Base-by-base conservation (phyloP, 192 early-diverging fungal species). In the Rhizoclosmatium globosum region DNA sequence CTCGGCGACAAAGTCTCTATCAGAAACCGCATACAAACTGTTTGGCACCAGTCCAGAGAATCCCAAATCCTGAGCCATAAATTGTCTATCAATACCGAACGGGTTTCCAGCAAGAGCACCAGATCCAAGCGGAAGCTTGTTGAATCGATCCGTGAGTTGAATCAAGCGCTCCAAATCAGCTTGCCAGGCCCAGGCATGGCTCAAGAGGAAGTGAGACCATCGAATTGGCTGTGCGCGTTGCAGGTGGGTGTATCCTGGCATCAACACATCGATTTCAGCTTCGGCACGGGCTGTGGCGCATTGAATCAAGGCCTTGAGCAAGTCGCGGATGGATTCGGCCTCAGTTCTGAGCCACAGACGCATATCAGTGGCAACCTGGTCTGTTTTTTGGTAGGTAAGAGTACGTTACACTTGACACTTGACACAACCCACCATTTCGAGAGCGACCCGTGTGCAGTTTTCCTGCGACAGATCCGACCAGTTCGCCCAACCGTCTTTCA, bases 171-270 rank as follows among this genome's bases (percentile, higher is more conserved):
- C 88, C 4, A 93, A 91, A 84, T 99, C 97, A 13, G 93, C 90
- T 78, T 97, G 92, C 90, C 93, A 96, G 72, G 85, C 87, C 91
- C 94, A 98, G 7, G 97, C 98, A 83, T 98, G 94, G 68, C 91
- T 89, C 44, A 99, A 82, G 53, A 99, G 87, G 62, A 92, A 91
- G 76, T 99, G 98, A 39, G 92, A 93, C 98, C 98, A 99, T 47
- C 96, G 93, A 74, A 99, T 98, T 4, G 98, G 98, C 87, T 99
- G 98, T 3, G 97, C 98, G 21, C 96, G 88, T 91, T 96, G 98
- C 80, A 99, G 77, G 82, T 99, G 98, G n/a, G 98, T 99, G 87
- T 98, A 99, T 0, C 98, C 98, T 47, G 98, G 98, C 95, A 99
- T 97, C 68, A 99, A 78, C n/a, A 96, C 92, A 82, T 98, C 94